phyloP scores from a whole-genome alignment of 1,284 basidiomycete genomes.

The Phenoliferia sp. region DNA sequence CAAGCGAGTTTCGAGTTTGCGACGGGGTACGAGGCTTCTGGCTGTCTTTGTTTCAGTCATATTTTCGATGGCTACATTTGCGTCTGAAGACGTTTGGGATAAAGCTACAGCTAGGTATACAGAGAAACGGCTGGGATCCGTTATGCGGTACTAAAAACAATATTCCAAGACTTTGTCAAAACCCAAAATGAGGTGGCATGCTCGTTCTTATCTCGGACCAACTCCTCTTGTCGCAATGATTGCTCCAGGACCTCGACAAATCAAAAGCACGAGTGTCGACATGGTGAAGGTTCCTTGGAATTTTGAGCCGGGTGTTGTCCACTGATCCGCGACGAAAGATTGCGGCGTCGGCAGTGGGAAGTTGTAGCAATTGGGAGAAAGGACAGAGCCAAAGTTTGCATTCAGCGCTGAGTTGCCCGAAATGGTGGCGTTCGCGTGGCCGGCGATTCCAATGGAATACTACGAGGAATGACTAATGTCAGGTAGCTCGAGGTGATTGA shows the following conservation, averaged over 20 bases:
- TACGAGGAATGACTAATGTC: background rate
- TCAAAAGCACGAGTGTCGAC: constrained; percentile 12
- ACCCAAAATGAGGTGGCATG: too few species aligned
- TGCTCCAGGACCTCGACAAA: constrained; percentile 10
- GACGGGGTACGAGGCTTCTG: too few species aligned
- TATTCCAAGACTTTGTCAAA: too few species aligned
- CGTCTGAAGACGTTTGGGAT: too few species aligned
- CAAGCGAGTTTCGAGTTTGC: too few species aligned
- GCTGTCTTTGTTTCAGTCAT: too few species aligned
- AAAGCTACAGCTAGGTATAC: too few species aligned
- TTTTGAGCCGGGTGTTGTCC: constrained; percentile 12
- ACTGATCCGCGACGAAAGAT: constrained; percentile 24
- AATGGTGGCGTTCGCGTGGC: constrained; percentile 26
- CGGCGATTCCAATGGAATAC: constrained; percentile 32
- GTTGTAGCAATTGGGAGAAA: constrained; percentile 18
- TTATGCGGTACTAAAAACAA: too few species aligned
- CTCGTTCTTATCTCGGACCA: too few species aligned
- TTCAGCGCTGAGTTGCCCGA: constrained; percentile 31
- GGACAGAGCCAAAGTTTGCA: constrained; percentile 31
- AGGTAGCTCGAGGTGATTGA: background rate
- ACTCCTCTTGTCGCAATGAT: too few species aligned
- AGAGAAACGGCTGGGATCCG: too few species aligned
- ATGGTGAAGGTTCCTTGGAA: background rate
- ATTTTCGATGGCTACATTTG: too few species aligned
- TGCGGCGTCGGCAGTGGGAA: constrained; percentile 15